These are phyloP conservation scores for Patellaria atrata DNA, from an alignment of 495 filamentous ascomycete species.

Conservation along the genomic window DNA sequence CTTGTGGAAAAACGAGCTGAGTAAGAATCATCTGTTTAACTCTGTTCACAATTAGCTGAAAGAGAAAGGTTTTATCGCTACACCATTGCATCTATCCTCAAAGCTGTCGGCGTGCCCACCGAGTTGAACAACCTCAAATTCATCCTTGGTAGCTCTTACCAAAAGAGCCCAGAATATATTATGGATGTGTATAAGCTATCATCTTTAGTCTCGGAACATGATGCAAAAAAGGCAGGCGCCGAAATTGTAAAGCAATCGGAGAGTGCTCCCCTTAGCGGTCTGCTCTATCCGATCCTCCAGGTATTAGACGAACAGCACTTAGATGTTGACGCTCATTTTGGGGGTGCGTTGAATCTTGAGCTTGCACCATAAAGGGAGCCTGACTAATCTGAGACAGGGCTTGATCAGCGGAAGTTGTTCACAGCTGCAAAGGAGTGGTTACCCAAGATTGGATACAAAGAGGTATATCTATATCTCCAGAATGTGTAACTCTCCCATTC, in stretches of 20 bases:
- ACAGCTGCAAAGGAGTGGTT: slow-evolving; percentile 60
- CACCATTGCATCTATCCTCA: slow-evolving; percentile 25
- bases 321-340: slow-evolving; percentile 67
- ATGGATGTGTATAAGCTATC: slow-evolving; percentile 52
- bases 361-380: background rate
- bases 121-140: slow-evolving; percentile 74
- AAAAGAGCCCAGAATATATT: slow-evolving; percentile 47
- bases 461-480: slow-evolving; percentile 22
- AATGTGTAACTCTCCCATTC: too few species aligned
- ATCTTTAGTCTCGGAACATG: slow-evolving; percentile 32
- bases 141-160: slow-evolving; percentile 74
- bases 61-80: slow-evolving; percentile 29
- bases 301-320: slow-evolving; percentile 85
- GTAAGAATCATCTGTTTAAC: too few species aligned
- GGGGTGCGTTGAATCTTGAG: slow-evolving; percentile 17
- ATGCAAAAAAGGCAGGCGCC: slow-evolving; percentile 74
- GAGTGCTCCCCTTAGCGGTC: slow-evolving; percentile 57
- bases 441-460: slow-evolving; percentile 54
- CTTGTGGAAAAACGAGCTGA: slow-evolving; percentile 56
- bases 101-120: slow-evolving; percentile 36
- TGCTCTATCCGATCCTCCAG: slow-evolving; percentile 84
- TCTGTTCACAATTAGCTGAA: too few species aligned
- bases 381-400: slow-evolving; percentile 27
- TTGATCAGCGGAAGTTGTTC: slow-evolving; percentile 90
- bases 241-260: slow-evolving; percentile 86